These are phyloP conservation scores for Cyanidiococcus yangmingshanensis DNA, from an alignment of 23 red algal species.

Conservation along the genomic window DNA sequence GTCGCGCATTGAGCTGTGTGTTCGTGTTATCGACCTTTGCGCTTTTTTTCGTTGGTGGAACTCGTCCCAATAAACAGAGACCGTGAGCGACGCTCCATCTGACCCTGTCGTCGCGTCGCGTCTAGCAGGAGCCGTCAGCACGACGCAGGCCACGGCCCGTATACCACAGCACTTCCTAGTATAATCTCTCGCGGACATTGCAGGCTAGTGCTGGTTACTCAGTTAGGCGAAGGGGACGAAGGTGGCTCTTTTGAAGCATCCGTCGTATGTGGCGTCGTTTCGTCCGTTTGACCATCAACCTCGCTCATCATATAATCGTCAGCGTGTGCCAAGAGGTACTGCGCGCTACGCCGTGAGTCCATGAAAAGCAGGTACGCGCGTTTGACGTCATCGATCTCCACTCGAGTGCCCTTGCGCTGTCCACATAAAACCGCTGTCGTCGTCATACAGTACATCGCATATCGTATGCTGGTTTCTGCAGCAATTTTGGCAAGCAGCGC, in stretches of 20 bases:
- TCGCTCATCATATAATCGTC: constrained; percentile 90
- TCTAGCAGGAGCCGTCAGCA: no score
- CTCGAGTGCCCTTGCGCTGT: constrained; percentile 51
- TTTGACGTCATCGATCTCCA: constrained; percentile 95
- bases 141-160: no score
- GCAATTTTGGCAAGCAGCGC: constrained; percentile 69
- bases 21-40: no score
- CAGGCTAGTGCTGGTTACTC: no score
- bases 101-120: no score
- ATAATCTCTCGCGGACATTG: no score
- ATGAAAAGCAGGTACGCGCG: constrained; percentile 70
- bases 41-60: no score
- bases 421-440: constrained; percentile 67
- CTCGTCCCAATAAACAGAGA: no score
- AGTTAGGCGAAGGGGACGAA: no score
- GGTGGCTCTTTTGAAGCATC: background rate
- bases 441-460: constrained; percentile 96
- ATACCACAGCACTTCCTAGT: no score
- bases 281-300: background rate
- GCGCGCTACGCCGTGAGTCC: constrained; percentile 77
- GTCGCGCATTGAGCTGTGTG: no score
- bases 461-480: constrained; percentile 78
- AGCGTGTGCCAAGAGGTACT: constrained; percentile 61
- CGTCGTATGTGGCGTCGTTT: background rate
- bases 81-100: no score